Evolutionary conservation across 345 rosid genomes (phyloP), one percentile per base, ranked within the genome.

Genomic region (Populus tremula): DNA sequence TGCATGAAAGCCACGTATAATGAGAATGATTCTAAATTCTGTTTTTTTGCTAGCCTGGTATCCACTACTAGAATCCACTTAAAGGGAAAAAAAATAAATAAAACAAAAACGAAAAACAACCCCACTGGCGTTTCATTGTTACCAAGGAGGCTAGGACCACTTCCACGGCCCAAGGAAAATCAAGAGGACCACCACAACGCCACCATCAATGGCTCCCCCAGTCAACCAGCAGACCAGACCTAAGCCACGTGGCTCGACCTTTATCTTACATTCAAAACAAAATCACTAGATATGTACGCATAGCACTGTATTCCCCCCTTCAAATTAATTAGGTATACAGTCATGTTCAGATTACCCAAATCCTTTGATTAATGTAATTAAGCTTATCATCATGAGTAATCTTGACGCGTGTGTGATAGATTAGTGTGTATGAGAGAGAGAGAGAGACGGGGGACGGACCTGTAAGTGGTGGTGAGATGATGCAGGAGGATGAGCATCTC

Each of bases 401-500:
- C 29, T 59, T 59, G 29, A 5, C 5, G 25, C 61, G 43, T n/a
- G 1, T n/a, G 38, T n/a, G 6, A 59, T 35, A 35, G 39, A 11
- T 38, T 69, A 41, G 25, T 17, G 27, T 35, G 70, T 21, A 1
- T 8, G 38, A 11, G 13, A 23, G 64, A 49, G 63, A 66, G 14
- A 8, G 36, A 50, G 29, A 73, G 14, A 8, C 29, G 2, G 41
- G 38, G 39, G 35, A 33, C 5, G 25, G 50, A 94, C 99, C 97
- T 93, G 88, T 88, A 90, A 66, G 87, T 81, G 72, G 87, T 82
- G 65, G 94, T 89, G 84, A 95, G 94, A 69, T 95, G 97, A 86
- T 95, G 99, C 4, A 95, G 92, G 64, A 95, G 88, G 77, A 95
- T 84, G 35, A 91, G 89, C 88, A 91, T 93, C 85, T 95, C 99